phyloP scores from a whole-genome alignment of 352 stramenopile species.

The Aphanomyces invadans region DNA sequence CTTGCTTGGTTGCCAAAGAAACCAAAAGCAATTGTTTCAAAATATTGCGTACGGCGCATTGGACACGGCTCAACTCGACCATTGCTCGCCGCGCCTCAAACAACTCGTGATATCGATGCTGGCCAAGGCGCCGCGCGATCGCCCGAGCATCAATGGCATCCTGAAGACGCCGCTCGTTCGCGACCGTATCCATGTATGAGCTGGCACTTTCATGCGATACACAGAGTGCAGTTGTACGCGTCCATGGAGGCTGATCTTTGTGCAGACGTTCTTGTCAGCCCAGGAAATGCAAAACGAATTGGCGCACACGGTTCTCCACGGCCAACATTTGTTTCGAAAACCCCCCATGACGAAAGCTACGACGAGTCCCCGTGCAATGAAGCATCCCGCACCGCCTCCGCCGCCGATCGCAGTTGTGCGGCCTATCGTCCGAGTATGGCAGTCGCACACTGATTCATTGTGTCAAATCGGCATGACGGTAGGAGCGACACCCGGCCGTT shows the following conservation, averaged over 20 bases:
- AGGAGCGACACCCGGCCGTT: slow-evolving; percentile 7
- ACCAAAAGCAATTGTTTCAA: slow-evolving; percentile 66
- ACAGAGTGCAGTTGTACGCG: background rate
- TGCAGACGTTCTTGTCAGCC: slow-evolving; percentile 41
- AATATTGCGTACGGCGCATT: slow-evolving; percentile 46
- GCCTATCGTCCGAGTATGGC: background rate
- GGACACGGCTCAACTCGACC: slow-evolving; percentile 23
- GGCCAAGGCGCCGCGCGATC: slow-evolving; percentile 44
- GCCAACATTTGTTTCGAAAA: slow-evolving; percentile 56
- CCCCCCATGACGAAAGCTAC: slow-evolving; percentile 15
- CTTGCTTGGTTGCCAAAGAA: slow-evolving; percentile 25
- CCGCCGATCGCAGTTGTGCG: background rate
- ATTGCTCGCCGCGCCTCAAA: slow-evolving; percentile 31
- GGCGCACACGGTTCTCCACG: slow-evolving; percentile 63
- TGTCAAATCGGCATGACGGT: background rate
- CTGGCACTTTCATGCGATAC: too few relatives aligned
- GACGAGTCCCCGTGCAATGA: slow-evolving; percentile 22
- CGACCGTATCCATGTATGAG: slow-evolving; percentile 44
- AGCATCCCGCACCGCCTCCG: slow-evolving; percentile 21
- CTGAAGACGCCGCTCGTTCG: slow-evolving; percentile 49
- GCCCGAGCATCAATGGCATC: slow-evolving; percentile 57
- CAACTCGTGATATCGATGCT: slow-evolving; percentile 50
- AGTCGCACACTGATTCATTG: background rate
- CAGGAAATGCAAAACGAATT: slow-evolving; percentile 46
- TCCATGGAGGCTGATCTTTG: too few relatives aligned